Conservation (phyloP, 2,329 filamentous ascomycete genomes). For the Colletotrichum sp. region DNA sequence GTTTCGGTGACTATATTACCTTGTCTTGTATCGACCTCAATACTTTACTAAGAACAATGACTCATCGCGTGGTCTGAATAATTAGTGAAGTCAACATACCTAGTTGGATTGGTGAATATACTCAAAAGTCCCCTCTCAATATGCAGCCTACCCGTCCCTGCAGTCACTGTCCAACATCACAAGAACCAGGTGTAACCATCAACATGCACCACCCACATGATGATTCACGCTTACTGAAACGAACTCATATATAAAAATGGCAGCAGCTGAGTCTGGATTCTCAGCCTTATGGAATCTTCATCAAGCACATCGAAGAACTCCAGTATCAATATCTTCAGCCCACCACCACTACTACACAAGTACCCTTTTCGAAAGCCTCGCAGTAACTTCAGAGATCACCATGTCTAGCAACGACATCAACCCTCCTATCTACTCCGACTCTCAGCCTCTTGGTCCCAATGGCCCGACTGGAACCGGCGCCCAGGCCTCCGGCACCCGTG, state of each 20-base stretch:
- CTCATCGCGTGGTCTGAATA: background rate
- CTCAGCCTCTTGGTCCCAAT: background rate
- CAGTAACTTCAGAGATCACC: background rate
- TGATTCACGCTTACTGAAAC: background rate
- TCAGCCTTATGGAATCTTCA: background rate
- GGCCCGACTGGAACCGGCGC: background rate
- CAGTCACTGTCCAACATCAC: background rate
- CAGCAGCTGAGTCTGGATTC: background rate
- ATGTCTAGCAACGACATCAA: background rate
- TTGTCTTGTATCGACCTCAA: background rate
- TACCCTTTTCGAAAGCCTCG: background rate
- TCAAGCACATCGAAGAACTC: background rate
- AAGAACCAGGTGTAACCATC: background rate
- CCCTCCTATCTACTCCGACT: background rate
- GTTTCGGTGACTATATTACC: fast-evolving
- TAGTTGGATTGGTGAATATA: background rate
- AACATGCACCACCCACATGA: background rate
- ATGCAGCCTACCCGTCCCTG: background rate
- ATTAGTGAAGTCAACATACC: fast-evolving
- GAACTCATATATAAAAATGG: background rate
- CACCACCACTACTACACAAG: background rate
- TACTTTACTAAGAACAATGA: fast-evolving
- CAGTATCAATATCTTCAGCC: background rate
- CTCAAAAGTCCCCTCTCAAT: background rate
- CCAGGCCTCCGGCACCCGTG: background rate